phyloP scores from a whole-genome alignment of 1,139 yeast species.

The Pneumocystis murina region DNA sequence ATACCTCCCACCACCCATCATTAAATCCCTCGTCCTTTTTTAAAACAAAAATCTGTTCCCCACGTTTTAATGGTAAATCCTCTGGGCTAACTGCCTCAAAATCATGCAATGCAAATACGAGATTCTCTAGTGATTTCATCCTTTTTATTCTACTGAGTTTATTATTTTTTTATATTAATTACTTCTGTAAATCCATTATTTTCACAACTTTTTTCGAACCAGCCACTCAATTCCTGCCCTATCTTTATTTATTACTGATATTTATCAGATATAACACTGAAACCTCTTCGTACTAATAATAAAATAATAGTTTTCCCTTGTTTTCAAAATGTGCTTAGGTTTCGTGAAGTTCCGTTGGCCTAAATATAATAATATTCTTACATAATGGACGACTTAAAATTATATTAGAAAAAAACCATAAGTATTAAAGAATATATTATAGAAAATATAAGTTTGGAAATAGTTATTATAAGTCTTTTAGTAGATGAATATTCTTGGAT shows the following conservation, averaged over 20 bases:
- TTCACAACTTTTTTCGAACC: background rate
- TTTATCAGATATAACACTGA: background rate
- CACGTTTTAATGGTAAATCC: slow-evolving; percentile 63
- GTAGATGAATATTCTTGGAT: slow-evolving; percentile 55
- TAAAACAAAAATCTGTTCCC: slow-evolving; percentile 76
- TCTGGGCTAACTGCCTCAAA: slow-evolving; percentile 79
- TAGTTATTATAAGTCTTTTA: background rate
- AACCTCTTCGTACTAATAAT: no score
- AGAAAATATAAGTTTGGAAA: background rate
- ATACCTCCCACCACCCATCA: slow-evolving; percentile 83
- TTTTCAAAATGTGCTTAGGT: no score
- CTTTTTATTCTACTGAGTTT: background rate
- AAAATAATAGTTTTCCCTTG: no score
- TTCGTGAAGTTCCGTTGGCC: no score
- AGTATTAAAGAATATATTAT: no score
- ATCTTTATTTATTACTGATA: background rate
- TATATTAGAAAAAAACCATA: background rate
- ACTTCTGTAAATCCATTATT: background rate
- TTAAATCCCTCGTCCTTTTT: slow-evolving; percentile 87
- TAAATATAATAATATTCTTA: no score
- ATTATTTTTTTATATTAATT: background rate
- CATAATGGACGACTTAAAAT: no score
- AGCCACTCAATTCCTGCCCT: background rate
- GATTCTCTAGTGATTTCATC: background rate
- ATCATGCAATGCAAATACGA: slow-evolving; percentile 54